These are phyloP conservation scores for Crataegus laevigata DNA, from an alignment of 306 rosid species.

Conservation along the genomic window DNA sequence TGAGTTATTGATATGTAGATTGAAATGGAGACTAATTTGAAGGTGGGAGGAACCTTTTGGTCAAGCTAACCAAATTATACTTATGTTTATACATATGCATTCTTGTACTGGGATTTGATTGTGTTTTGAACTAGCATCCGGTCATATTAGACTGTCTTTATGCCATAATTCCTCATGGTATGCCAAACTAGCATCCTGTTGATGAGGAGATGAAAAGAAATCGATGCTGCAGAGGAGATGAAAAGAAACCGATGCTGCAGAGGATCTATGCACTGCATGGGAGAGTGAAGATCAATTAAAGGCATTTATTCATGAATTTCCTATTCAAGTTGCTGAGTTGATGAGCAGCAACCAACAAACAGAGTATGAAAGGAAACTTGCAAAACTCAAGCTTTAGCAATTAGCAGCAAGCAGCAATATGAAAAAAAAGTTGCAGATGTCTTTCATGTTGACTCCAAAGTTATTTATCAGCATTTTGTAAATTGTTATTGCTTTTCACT, in stretches of 20 bases:
- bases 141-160: conserved; percentile 67
- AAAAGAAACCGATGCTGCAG: conserved; percentile 83
- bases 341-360: too few species aligned
- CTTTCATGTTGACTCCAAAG: too few species aligned
- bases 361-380: too few species aligned
- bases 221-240: conserved; percentile 92
- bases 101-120: neutral
- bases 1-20: neutral
- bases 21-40: neutral
- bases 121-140: conserved; percentile 26
- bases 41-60: conserved; percentile 61
- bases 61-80: neutral
- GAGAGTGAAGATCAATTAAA: conserved; percentile 85
- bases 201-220: conserved; percentile 86
- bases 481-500: too few species aligned
- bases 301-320: conserved; percentile 46
- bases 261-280: conserved; percentile 97
- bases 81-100: conserved; percentile 32
- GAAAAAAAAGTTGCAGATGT: too few species aligned
- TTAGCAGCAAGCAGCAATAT: too few species aligned
- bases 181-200: too few species aligned
- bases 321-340: too few species aligned
- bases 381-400: too few species aligned
- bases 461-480: too few species aligned
- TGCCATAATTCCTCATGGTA: conserved; percentile 5